Base-by-base conservation (phyloP, 106 monocot species). In the Chionographis japonica region DNA sequence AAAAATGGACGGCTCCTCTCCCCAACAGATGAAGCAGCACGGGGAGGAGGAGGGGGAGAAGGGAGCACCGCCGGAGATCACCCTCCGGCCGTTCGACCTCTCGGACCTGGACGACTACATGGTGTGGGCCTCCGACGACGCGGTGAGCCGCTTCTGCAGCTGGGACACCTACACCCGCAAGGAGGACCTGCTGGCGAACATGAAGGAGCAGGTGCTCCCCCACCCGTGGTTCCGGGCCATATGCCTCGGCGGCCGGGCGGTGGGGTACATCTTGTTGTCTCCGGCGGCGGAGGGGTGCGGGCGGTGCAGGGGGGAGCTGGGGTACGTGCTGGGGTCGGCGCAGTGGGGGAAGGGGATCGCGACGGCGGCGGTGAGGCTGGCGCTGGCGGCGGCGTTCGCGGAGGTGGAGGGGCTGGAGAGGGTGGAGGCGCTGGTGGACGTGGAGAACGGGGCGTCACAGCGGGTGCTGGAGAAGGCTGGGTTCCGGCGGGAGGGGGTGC, bases 201-300 rank as follows among this genome's bases (percentile, higher is more conserved):
- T 88, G 42, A 51, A 19, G 13, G 63, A 54, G n/a, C 4, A 50
- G 9, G 63, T 92, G 16, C 63, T 92, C 63, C 65, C 82, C 20
- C 85, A 78, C 70, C 92, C 92, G 1, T 92, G 75, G 75, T 83
- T 69, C 80, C 71, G 82, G 3, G 92, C 83, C 43, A 80, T 94
- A 16, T 84, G 90, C 74, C 17, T 85, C 53, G 76, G 57, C 46
- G 46, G 46, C 37, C 55, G 69, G 3, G 79, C 88, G 10, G 74
- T 94, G n/a, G 94, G 94, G 0, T 37, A 62, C 6, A 50, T 93
- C n/a, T 79, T 68, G 43, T 50, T 84, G 9, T 63, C 27, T 55
- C 72, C 62, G 20, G 35, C 16, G 3, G 4, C 39, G 1, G 58
- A 41, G n/a, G 2, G 2, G 50, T 40, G 37, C n/a, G 65, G 77